Base-by-base conservation (phyloP, 1,284 basidiomycete species). In the Boletellus deceptivus region DNA sequence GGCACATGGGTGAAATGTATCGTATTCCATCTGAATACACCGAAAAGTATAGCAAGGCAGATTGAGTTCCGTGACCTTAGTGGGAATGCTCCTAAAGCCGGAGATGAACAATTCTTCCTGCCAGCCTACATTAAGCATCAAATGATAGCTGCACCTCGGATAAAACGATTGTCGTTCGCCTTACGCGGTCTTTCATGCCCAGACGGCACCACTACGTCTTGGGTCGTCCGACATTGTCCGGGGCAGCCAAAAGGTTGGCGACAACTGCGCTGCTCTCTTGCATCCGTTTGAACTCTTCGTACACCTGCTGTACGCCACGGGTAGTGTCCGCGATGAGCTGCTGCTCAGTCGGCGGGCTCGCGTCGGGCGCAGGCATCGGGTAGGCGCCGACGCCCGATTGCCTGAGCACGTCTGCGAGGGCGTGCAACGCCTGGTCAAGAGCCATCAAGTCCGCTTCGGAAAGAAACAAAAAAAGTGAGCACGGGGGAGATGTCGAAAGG, bases 361-460 rank as follows among this genome's bases (percentile, higher is more conserved):
- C 14, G 24, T 63, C 37, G 13, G 36, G 33, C 6, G 42, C 50
- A 13, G 40, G 67, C 16, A 77, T 56, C 16, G 76, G 75, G 35
- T 75, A 69, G 20, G 75, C 74, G 1, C 76, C 76, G 13, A 78
- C 65, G 18, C 77, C 76, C 0, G 75, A 71, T 50, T 70, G 70
- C 14, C 68, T 58, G 17, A 78, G 61, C 20, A 72, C 37, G 7
- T 75, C 75, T 18, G 64, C 62, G 35, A 78, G 69, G 0, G 57
- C 37, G 18, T 63, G 63, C 14, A 76, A 45, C 10, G 65, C 63
- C 52, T 72, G 69, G 44, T 70, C 68, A 27, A 79, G 64, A 2
- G 64, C 58, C 0, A 45, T 53, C 48, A 77, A 52, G 49, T 72
- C 72, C 42, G 65, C 77, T 78, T 46, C 14, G 8, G 40, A 4